Percentiles rank a stretch among this genome's conserved stretches.
These are phyloP conservation scores for Rhodotorula mucilaginosa DNA, from an alignment of 1,284 basidiomycete species.

Conservation along the genomic window DNA sequence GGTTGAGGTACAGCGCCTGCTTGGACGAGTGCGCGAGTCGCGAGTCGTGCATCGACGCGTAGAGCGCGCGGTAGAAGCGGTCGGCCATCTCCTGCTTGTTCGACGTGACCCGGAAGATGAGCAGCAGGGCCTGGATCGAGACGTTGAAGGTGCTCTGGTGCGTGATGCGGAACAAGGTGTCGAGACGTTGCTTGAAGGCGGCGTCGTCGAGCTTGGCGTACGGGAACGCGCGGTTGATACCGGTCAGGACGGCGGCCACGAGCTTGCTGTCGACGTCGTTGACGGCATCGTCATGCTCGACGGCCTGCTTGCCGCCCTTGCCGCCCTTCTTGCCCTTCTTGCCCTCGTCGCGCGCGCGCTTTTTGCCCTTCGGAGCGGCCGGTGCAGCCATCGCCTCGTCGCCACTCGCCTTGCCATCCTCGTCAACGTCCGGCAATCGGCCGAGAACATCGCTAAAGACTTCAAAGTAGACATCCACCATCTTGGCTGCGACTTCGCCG, in stretches of 20 bases:
- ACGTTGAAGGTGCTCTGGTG: slow-evolving; percentile 91
- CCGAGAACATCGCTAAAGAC: slow-evolving; percentile 86
- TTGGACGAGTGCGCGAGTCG: slow-evolving; percentile 82
- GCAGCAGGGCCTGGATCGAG: slow-evolving; percentile 84
- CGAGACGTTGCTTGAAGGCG: slow-evolving; percentile 79
- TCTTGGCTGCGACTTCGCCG: slow-evolving; percentile 75
- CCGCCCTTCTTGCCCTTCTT: slow-evolving; percentile 33
- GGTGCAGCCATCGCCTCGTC: slow-evolving; percentile 48
- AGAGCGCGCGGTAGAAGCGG: slow-evolving; percentile 88
- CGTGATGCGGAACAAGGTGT: slow-evolving; percentile 91
- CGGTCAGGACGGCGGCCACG: slow-evolving; percentile 86
- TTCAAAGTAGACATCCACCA: slow-evolving; percentile 92
- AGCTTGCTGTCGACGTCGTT: slow-evolving; percentile 80
- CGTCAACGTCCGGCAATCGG: slow-evolving; percentile 52
- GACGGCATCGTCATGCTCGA: slow-evolving; percentile 54
- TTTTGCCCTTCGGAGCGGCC: slow-evolving; percentile 46
- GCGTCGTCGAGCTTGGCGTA: slow-evolving; percentile 72
- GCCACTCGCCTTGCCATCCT: slow-evolving; percentile 43
- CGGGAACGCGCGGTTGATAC: slow-evolving; percentile 91
- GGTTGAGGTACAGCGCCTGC: slow-evolving; percentile 95
- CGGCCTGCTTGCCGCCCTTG: slow-evolving; percentile 44
- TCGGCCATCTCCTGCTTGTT: slow-evolving; percentile 61
- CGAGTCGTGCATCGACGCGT: slow-evolving; percentile 79
- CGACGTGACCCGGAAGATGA: slow-evolving; percentile 78
- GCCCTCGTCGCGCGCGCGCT: slow-evolving; percentile 22